A percentile compares a stretch with the other conserved stretches of the same genome.
These are phyloP conservation scores for Penicillium parvum DNA, from an alignment of 495 filamentous ascomycete genomes.

Conservation along the genomic window DNA sequence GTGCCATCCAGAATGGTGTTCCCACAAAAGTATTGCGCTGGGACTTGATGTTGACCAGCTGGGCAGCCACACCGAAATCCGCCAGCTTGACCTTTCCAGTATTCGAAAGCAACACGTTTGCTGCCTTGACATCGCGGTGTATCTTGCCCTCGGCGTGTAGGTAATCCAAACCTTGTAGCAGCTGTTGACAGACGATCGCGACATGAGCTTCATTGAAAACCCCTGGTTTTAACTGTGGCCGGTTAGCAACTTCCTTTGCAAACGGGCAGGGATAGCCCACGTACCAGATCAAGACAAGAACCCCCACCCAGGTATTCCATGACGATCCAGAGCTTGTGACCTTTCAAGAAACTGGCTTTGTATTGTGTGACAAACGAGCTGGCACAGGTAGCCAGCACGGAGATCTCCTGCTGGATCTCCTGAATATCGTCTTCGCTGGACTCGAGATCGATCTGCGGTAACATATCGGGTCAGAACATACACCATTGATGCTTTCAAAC, in stretches of 20 bases:
- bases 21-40: slow-evolving; percentile 98
- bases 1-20: slow-evolving; percentile 99
- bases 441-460: slow-evolving; percentile 91
- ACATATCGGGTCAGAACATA: too few relatives aligned
- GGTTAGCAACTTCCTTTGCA: slow-evolving; percentile 19
- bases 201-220: slow-evolving; percentile 86
- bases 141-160: slow-evolving; percentile 94
- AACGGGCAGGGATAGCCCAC: slow-evolving; percentile 2
- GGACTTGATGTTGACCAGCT: slow-evolving; percentile 95
- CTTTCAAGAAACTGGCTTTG: slow-evolving; percentile 89
- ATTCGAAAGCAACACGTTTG: slow-evolving; percentile 82
- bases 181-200: slow-evolving; percentile 88
- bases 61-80: slow-evolving; percentile 96
- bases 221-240: slow-evolving; percentile 77
- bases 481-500: too few relatives aligned
- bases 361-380: slow-evolving; percentile 94
- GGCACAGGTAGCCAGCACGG: slow-evolving; percentile 88
- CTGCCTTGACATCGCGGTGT: slow-evolving; percentile 95
- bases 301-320: slow-evolving; percentile 97
- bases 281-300: slow-evolving; percentile 86
- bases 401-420: slow-evolving; percentile 97
- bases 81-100: slow-evolving; percentile 93
- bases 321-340: slow-evolving; percentile 97
- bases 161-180: slow-evolving; percentile 87
- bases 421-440: slow-evolving; percentile 96